Percentiles rank a stretch among this genome's conserved stretches.
Conservation (phyloP, 805 yeast genomes). For the Kodamaea hsintzibuensis region DNA sequence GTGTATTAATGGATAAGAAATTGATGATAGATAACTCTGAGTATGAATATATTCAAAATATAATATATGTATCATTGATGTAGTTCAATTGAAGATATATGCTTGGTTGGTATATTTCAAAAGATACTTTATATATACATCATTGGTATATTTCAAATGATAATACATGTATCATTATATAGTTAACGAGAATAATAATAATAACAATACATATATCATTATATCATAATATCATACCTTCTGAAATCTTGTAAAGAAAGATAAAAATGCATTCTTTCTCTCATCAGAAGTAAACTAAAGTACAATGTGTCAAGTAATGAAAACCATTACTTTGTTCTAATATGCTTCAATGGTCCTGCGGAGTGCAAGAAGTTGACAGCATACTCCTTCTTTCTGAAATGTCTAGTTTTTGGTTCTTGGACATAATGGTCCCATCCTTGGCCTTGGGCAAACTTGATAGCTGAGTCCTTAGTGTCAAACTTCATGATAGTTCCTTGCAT, state of each 20-base stretch:
- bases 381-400: slow-evolving; percentile 73
- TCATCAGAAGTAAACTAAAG: neutral
- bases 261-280: neutral
- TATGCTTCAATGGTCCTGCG: slow-evolving; percentile 71
- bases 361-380: slow-evolving; percentile 70
- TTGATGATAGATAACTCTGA: too few relatives aligned
- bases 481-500: slow-evolving; percentile 78
- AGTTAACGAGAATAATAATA: too few relatives aligned
- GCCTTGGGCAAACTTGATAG: slow-evolving; percentile 73
- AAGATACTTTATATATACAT: too few relatives aligned
- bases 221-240: too few relatives aligned
- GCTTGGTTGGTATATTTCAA: too few relatives aligned
- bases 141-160: too few relatives aligned
- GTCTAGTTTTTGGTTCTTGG: slow-evolving; percentile 77
- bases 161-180: too few relatives aligned
- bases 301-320: neutral
- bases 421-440: slow-evolving; percentile 86
- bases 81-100: too few relatives aligned
- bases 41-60: too few relatives aligned
- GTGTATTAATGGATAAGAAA: too few relatives aligned
- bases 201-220: too few relatives aligned
- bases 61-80: neutral
- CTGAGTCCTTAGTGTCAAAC: slow-evolving; percentile 74
- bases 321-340: slow-evolving; percentile 64
- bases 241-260: neutral